phyloP scores from a whole-genome alignment of 306 rosid species.

The Cucurbita argyrosperma region DNA sequence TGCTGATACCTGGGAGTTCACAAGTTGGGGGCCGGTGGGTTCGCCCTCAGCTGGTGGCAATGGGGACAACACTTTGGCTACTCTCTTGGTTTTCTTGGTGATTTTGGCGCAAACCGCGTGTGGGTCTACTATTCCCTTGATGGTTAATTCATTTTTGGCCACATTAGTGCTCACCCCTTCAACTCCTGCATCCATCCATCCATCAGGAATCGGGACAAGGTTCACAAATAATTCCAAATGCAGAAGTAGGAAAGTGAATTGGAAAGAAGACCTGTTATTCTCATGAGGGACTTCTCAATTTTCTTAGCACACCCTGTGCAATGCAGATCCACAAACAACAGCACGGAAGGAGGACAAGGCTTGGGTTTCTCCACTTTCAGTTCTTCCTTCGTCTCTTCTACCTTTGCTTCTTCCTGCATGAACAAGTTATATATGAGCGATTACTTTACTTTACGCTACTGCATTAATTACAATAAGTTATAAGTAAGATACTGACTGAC shows the following conservation, averaged over 20 bases:
- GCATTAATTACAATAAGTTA: no score
- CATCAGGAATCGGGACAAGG: neutral
- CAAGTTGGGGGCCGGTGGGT: conserved; percentile 56
- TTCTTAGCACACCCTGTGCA: conserved; percentile 83
- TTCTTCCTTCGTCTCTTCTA: conserved; percentile 2
- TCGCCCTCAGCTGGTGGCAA: conserved; percentile 66
- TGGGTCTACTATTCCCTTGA: conserved; percentile 78
- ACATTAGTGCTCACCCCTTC: conserved; percentile 52
- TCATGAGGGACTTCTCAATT: conserved; percentile 52
- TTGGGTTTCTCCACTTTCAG: conserved; percentile 37
- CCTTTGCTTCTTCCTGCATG: conserved; percentile 30
- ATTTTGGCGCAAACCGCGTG: conserved; percentile 50
- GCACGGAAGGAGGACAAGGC: conserved; percentile 29
- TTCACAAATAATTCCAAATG: neutral
- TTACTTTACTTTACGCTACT: no score
- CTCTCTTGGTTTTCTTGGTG: conserved; percentile 52
- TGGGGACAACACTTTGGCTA: conserved; percentile 53
- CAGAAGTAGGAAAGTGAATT: neutral
- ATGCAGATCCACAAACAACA: conserved; percentile 61
- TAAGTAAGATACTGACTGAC: conserved; percentile 13
- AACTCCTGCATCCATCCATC: conserved; percentile 31
- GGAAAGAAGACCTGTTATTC: conserved; percentile 26
- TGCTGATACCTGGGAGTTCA: conserved; percentile 48
- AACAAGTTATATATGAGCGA: no score
- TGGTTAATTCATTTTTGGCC: conserved; percentile 62